These are phyloP conservation scores for Bipolaris zeicola DNA, from an alignment of 2,329 filamentous ascomycete species.

Conservation along the genomic window DNA sequence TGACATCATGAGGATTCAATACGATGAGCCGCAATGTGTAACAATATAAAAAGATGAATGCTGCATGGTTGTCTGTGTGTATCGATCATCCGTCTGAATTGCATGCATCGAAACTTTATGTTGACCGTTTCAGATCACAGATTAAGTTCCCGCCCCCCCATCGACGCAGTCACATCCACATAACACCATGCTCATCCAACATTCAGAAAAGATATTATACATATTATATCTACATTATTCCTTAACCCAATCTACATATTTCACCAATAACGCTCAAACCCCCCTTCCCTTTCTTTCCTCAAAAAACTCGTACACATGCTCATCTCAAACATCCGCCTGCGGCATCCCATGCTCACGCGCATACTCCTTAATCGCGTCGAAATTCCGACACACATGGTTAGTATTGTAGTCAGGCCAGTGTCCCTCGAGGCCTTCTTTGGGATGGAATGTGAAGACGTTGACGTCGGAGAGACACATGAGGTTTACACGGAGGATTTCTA, in stretches of 20 bases:
- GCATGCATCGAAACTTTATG: background rate
- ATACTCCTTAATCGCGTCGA: conserved; percentile 43
- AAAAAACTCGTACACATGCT: too few relatives aligned
- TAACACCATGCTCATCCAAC: too few relatives aligned
- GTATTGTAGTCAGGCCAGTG: conserved; percentile 42
- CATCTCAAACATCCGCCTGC: conserved; percentile 22
- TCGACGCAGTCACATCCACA: too few relatives aligned
- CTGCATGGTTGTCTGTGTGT: conserved; percentile 3
- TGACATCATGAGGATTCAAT: conserved; percentile 21
- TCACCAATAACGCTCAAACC: too few relatives aligned
- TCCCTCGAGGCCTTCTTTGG: conserved; percentile 21
- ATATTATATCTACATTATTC: too few relatives aligned
- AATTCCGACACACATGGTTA: conserved; percentile 43
- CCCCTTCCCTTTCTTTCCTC: too few relatives aligned
- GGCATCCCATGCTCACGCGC: conserved; percentile 43
- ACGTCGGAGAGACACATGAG: conserved; percentile 45
- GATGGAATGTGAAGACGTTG: conserved; percentile 44
- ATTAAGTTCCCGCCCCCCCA: too few relatives aligned
- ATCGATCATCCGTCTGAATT: background rate
- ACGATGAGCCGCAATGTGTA: conserved; percentile 18
- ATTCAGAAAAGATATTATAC: too few relatives aligned
- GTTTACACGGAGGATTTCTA: conserved; percentile 46
- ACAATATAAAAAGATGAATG: conserved; percentile 17
- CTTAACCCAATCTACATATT: too few relatives aligned
- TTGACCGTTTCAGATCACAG: too few relatives aligned